Conservation (phyloP, 306 rosid genomes). For the Cucumis melo region DNA sequence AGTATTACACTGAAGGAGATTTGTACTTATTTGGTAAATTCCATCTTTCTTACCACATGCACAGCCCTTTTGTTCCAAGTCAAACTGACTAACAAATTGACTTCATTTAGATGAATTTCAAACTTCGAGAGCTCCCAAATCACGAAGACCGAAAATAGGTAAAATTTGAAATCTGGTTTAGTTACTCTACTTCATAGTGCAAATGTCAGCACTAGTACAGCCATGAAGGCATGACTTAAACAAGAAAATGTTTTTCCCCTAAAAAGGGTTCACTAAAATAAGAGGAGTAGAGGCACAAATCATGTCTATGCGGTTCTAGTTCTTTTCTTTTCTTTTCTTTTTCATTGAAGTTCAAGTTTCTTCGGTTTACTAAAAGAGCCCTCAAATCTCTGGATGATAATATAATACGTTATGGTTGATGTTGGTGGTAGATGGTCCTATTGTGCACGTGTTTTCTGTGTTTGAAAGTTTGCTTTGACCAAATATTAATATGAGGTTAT, state of each 20-base stretch:
- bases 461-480: background rate
- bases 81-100: constrained; percentile 14
- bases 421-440: background rate
- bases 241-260: too few species aligned
- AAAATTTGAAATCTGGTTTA: constrained; percentile 8
- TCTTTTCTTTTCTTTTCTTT: background rate
- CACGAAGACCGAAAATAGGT: constrained; percentile 91
- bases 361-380: background rate
- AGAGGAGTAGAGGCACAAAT: background rate
- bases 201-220: background rate
- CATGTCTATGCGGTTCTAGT: background rate
- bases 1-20: constrained; percentile 83
- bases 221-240: background rate
- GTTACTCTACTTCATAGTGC: background rate
- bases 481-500: too few species aligned
- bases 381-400: background rate
- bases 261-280: background rate
- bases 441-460: background rate
- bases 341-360: background rate
- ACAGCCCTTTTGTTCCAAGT: background rate
- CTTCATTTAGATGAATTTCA: constrained; percentile 80
- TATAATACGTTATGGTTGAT: background rate
- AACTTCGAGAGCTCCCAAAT: constrained; percentile 71
- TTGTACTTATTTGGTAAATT: constrained; percentile 75
- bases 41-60: background rate